A percentile compares a stretch with the other conserved stretches of the same genome.
Evolutionary conservation across 2,329 filamentous ascomycete species (phyloP).

Genomic region (Macrophomina pseudophaseolina): DNA sequence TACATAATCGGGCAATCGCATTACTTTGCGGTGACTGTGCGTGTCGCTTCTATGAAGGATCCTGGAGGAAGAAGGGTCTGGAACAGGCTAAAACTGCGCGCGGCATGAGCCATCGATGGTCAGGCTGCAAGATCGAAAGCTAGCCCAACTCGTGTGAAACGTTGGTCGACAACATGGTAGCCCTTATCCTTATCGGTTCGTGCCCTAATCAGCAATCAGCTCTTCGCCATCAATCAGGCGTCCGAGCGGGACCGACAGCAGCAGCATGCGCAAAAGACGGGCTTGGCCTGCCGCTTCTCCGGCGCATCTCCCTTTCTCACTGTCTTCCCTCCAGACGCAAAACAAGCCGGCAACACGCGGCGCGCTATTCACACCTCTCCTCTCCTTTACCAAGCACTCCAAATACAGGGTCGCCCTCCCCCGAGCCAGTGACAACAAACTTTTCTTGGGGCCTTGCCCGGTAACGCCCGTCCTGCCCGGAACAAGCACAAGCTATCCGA

Average conservation of each 20-base stretch:
- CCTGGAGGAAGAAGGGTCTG: neutral
- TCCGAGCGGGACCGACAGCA: too few relatives aligned
- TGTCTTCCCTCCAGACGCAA: constrained; percentile 8
- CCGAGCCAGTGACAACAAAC: too few relatives aligned
- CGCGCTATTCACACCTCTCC: neutral
- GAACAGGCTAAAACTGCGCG: neutral
- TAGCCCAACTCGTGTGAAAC: constrained; percentile 8
- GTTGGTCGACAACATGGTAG: neutral
- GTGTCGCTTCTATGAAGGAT: neutral
- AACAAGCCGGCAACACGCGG: constrained; percentile 16
- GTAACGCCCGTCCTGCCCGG: too few relatives aligned
- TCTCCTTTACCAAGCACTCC: too few relatives aligned
- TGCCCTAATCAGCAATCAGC: constrained; percentile 20
- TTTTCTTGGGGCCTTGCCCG: too few relatives aligned
- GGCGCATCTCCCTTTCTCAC: constrained; percentile 4
- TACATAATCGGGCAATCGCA: neutral
- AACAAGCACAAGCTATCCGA: too few relatives aligned
- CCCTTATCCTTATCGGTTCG: constrained; percentile 19
- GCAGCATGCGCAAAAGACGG: neutral
- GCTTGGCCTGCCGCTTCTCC: constrained; percentile 22
- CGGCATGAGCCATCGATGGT: neutral
- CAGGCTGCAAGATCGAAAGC: neutral
- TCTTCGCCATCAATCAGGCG: too few relatives aligned
- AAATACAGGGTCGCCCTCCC: too few relatives aligned
- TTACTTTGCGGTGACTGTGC: neutral